Conservation (phyloP, 495 filamentous ascomycete species). For the Lepidopterella palustris region DNA sequence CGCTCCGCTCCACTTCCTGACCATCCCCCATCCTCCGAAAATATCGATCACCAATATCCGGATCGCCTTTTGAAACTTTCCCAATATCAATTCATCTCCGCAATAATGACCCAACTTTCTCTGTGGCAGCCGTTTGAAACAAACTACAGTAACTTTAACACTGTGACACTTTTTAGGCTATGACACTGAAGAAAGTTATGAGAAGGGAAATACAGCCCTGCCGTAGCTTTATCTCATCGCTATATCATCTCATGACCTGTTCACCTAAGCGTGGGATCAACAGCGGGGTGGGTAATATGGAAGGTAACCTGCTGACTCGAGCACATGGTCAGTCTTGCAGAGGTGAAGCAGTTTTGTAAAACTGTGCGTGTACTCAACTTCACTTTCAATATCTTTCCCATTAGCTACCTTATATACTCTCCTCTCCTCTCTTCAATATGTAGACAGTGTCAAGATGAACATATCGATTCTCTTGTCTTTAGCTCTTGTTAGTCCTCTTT, state of each 20-base stretch:
- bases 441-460: neutral
- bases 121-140: neutral
- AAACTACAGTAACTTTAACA: neutral
- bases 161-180: neutral
- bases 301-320: constrained; percentile 10
- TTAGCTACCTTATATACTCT: neutral
- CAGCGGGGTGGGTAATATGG: constrained; percentile 27
- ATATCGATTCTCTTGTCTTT: neutral
- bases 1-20: neutral
- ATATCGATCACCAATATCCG: too few species aligned
- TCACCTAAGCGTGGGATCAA: constrained; percentile 18
- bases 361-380: constrained; percentile 4
- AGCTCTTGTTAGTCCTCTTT: neutral
- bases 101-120: too few species aligned
- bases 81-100: too few species aligned
- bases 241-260: neutral
- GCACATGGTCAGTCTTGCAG: constrained; percentile 3
- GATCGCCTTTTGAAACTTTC: too few species aligned
- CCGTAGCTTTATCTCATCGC: neutral
- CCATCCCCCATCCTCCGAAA: neutral
- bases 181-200: neutral
- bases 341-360: neutral
- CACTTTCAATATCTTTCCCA: neutral
- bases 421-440: neutral
- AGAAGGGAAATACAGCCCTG: neutral